A percentile compares a stretch with the other conserved stretches of the same genome.
These are phyloP conservation scores for Peronospora farinosa DNA, from an alignment of 352 stramenopile species.

Conservation along the genomic window DNA sequence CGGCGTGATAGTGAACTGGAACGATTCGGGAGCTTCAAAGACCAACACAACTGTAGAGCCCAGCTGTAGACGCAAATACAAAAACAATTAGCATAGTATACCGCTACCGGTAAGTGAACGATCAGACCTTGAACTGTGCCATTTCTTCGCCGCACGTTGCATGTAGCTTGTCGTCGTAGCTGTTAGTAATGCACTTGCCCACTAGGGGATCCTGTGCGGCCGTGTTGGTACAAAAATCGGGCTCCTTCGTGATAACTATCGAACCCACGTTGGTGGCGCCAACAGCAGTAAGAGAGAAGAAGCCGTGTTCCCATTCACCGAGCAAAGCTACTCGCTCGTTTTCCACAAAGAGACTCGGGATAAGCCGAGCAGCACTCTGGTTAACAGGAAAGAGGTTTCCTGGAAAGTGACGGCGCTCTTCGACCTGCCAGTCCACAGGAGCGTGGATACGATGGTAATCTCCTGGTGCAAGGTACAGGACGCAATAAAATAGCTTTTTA, in stretches of 20 bases:
- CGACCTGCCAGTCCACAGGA: slow-evolving; percentile 66
- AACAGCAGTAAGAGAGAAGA: slow-evolving; percentile 79
- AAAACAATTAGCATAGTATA: slow-evolving; percentile 8
- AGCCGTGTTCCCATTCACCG: slow-evolving; percentile 70
- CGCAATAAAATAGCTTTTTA: slow-evolving; percentile 73
- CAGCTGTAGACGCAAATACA: slow-evolving; percentile 30
- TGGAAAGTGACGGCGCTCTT: slow-evolving; percentile 74
- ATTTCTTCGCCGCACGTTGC: slow-evolving; percentile 59
- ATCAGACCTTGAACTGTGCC: slow-evolving; percentile 67
- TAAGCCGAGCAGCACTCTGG: slow-evolving; percentile 47
- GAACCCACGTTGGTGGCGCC: slow-evolving; percentile 86
- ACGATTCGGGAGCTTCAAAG: slow-evolving; percentile 72
- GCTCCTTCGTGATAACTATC: slow-evolving; percentile 66
- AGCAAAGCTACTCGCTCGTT: slow-evolving; percentile 77
- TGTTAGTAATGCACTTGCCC: slow-evolving; percentile 47
- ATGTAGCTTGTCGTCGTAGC: slow-evolving; percentile 37
- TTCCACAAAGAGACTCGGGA: slow-evolving; percentile 76
- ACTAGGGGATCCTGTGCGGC: slow-evolving; percentile 46
- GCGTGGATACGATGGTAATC: slow-evolving; percentile 87
- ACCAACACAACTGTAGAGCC: slow-evolving; percentile 83
- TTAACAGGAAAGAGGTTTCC: slow-evolving; percentile 82
- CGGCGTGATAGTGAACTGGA: slow-evolving; percentile 65
- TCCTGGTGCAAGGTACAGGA: slow-evolving; percentile 78
- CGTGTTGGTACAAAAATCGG: slow-evolving; percentile 59
- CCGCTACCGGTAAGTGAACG: neutral